These are phyloP conservation scores for Colletotrichum liriopes DNA, from an alignment of 2,329 filamentous ascomycete genomes.

Conservation along the genomic window DNA sequence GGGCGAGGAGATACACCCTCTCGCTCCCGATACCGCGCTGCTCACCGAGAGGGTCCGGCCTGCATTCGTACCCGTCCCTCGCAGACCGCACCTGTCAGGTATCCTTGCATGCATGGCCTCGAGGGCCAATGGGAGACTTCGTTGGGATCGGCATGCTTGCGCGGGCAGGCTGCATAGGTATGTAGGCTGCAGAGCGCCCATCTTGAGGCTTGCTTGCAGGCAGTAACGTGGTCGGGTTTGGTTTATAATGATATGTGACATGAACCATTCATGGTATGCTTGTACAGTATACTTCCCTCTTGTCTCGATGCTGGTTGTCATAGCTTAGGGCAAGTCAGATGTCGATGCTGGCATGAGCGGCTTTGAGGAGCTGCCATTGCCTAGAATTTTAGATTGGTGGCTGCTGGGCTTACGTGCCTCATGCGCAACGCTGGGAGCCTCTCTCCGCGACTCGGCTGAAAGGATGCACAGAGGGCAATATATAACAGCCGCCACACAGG, in stretches of 20 bases:
- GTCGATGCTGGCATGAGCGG: constrained; percentile 16
- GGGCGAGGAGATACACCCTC: background rate
- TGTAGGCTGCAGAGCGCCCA: constrained; percentile 12
- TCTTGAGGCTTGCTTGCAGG: constrained; percentile 19
- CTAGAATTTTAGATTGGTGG: background rate
- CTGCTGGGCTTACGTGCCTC: background rate
- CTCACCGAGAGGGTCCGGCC: constrained; percentile 29
- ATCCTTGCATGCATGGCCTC: constrained; percentile 26
- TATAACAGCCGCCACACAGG: background rate
- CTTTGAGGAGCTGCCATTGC: constrained; percentile 13
- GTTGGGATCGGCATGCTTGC: background rate
- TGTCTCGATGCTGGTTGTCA: background rate
- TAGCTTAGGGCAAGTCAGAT: background rate
- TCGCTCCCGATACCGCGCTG: constrained; percentile 4
- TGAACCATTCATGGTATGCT: background rate
- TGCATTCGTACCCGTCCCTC: background rate
- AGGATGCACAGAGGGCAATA: constrained; percentile 3
- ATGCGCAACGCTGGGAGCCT: background rate
- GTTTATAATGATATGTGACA: constrained; percentile 27
- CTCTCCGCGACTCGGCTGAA: background rate
- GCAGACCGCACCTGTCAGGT: constrained; percentile 22
- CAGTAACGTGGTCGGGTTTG: constrained; percentile 7
- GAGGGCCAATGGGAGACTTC: constrained; percentile 34
- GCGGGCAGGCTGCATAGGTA: constrained; percentile 19
- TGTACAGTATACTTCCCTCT: background rate